Base-by-base conservation (phyloP, 768 basidiomycete species). In the Leccinum fibrillosum region DNA sequence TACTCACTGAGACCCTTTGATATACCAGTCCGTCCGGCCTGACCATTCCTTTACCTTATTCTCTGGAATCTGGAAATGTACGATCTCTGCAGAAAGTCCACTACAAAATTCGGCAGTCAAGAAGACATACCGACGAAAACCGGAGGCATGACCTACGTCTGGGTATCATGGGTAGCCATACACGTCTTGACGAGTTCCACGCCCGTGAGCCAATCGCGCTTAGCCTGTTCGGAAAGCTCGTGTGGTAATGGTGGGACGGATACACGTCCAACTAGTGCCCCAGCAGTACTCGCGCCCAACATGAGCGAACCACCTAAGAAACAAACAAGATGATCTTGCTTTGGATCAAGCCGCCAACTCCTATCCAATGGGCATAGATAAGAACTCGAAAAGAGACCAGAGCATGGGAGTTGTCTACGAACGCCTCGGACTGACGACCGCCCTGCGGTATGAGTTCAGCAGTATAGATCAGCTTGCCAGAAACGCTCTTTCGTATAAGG, bases 291-390 rank as follows among this genome's bases (percentile, higher is more conserved):
- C 13, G 92, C 90, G 12, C 95, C 94, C 3, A 98, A 82, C 80
- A 98, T 86, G 56, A 98, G 82, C 1, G 91, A 91, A 3, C 94
- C 95, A 19, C 88, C 93, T 34, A 98, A 77, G 83, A 97, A 98
- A 74, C 95, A 98, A 3, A 91, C 94, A 34, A 98, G 83, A 69
- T 97, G 95, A 69, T 98, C 95, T 76, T 98, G 95, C 69, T 97
- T 96, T 10, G 90, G 90, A 10, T 80, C 79, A 26, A 90, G 75
- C 17, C 82, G 81, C 92, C 92, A 94, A 34, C 77, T 75, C 25
- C 90, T 91, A 62, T 28, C 15, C 53, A 53, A 39, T 5, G 37
- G 50, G 19, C 30, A n/a, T 19, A 28, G 28, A 23, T 61, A 50
- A 66, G 63, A 42, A 54, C 51, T 49, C 56, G 30, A 54, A 50